phyloP scores from a whole-genome alignment of 768 basidiomycete genomes.

The Boletus subparvulus region DNA sequence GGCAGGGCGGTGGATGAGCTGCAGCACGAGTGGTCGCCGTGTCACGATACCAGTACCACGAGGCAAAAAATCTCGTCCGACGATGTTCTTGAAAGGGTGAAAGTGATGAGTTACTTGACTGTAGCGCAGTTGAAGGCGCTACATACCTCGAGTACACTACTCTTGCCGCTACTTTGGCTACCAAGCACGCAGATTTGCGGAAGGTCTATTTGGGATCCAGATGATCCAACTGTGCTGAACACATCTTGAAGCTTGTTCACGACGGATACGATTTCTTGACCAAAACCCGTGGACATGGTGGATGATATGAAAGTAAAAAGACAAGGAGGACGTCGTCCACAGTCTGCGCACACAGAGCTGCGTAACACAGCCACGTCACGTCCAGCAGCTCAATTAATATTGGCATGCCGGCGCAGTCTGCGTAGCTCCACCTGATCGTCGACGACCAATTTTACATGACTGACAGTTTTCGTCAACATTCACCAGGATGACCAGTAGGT shows the following conservation, averaged over 20 bases:
- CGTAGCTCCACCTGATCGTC: background rate
- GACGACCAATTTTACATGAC: background rate
- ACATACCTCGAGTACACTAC: constrained; percentile 85
- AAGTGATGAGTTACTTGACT: constrained; percentile 8
- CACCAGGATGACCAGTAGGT: background rate
- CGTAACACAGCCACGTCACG: constrained; percentile 29
- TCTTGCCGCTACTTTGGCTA: constrained; percentile 91
- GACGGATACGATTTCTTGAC: constrained; percentile 75
- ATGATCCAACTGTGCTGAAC: constrained; percentile 79
- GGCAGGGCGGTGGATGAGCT: constrained; percentile 86
- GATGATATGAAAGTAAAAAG: constrained; percentile 19
- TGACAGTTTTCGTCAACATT: background rate
- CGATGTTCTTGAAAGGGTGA: constrained; percentile 71
- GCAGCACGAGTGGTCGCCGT: constrained; percentile 90
- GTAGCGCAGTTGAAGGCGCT: background rate
- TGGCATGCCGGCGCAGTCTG: too few relatives aligned
- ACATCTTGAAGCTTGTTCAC: constrained; percentile 93
- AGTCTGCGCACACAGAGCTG: constrained; percentile 4
- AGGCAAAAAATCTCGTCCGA: constrained; percentile 97
- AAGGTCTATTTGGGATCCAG: constrained; percentile 78
- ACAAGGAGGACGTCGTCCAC: constrained; percentile 8
- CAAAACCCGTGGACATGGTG: constrained; percentile 59
- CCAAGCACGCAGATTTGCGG: constrained; percentile 91
- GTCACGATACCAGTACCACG: constrained; percentile 99
- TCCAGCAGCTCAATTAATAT: too few relatives aligned